phyloP scores from a whole-genome alignment of 176 grass and related monocot genomes.

The Eremochloa ophiuroides region DNA sequence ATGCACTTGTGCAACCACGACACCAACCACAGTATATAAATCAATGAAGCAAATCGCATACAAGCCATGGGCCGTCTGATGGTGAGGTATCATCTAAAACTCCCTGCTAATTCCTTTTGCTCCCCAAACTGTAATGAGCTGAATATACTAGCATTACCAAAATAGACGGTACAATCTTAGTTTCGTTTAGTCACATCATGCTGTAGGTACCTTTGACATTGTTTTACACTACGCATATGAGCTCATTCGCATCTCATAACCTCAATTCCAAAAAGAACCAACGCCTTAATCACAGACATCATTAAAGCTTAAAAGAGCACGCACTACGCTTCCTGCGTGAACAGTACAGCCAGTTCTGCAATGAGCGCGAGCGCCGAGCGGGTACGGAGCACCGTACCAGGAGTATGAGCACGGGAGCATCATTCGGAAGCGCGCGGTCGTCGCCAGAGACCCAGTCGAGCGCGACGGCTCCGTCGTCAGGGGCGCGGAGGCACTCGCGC shows the following conservation, averaged over 20 bases:
- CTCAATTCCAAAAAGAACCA: background rate
- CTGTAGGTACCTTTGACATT: background rate
- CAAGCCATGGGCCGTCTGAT: background rate
- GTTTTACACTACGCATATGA: background rate
- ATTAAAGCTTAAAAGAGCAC: background rate
- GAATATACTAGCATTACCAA: background rate
- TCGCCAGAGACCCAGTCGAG: slow-evolving; percentile 93
- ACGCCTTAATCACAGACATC: background rate
- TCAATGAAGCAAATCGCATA: background rate
- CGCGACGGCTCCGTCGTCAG: slow-evolving; percentile 68
- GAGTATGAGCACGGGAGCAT: slow-evolving; percentile 80
- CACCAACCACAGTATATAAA: background rate
- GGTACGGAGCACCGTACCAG: slow-evolving; percentile 42
- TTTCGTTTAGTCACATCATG: background rate
- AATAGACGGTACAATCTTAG: background rate
- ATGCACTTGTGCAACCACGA: background rate
- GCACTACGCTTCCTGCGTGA: background rate
- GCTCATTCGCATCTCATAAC: background rate
- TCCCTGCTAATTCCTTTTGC: background rate
- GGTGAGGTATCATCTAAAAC: background rate
- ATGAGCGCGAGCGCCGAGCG: background rate
- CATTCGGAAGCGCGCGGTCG: slow-evolving; percentile 41
- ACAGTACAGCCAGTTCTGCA: background rate
- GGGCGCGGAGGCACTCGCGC: slow-evolving; percentile 69
- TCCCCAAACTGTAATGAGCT: background rate